Percentiles rank a stretch among this genome's conserved stretches.
These are phyloP conservation scores for Malus hybrid DNA, from an alignment of 331 rosid species.

Conservation along the genomic window DNA sequence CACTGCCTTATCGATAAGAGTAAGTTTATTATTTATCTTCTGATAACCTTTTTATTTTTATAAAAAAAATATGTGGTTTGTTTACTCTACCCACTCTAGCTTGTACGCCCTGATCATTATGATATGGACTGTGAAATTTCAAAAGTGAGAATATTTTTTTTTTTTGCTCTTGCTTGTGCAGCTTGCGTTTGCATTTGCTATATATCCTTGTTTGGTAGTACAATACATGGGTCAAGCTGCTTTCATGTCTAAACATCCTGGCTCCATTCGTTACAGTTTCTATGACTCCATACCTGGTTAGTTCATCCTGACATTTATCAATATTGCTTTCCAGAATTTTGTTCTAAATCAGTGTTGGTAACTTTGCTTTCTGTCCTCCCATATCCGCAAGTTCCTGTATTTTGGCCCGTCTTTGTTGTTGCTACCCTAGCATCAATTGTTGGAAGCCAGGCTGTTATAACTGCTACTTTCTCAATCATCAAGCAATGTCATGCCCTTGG, in stretches of 20 bases:
- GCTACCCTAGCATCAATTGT: conserved; percentile 88
- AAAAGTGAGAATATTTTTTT: conserved; percentile 3
- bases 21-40: conserved; percentile 19
- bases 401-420: conserved; percentile 85
- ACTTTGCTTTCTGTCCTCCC: conserved; percentile 16
- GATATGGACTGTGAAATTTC: background rate
- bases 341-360: conserved; percentile 4
- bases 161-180: conserved; percentile 26
- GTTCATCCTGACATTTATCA: conserved; percentile 16
- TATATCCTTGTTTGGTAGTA: conserved; percentile 88
- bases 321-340: conserved; percentile 3
- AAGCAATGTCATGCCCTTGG: conserved; percentile 95
- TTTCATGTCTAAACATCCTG: conserved; percentile 56
- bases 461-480: conserved; percentile 90
- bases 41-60: background rate
- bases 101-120: background rate
- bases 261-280: conserved; percentile 41
- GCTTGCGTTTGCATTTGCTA: conserved; percentile 72
- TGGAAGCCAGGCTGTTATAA: conserved; percentile 92
- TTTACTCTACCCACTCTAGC: background rate
- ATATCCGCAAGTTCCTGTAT: conserved; percentile 48
- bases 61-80: background rate
- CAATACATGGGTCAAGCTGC: conserved; percentile 99
- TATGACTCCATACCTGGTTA: conserved; percentile 74
- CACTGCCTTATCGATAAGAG: conserved; percentile 85